phyloP scores from a whole-genome alignment of 352 stramenopile species.

The Achlya hypogyna region DNA sequence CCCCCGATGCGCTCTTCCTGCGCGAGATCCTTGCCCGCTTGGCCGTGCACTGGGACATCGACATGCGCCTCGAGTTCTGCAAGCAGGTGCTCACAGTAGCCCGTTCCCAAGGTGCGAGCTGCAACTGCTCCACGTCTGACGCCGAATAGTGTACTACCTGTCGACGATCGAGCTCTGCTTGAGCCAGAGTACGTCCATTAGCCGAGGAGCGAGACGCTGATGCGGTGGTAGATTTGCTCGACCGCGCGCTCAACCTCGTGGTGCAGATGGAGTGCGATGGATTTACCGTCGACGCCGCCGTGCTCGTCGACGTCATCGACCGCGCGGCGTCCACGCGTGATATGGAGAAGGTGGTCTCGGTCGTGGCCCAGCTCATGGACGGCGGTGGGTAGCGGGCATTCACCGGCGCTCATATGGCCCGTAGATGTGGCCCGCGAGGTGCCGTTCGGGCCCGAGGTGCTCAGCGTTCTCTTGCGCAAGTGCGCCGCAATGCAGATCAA shows the following conservation, averaged over 20 bases:
- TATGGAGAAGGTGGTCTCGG: slow-evolving; percentile 16
- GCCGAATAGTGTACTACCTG: neutral
- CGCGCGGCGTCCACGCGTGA: neutral
- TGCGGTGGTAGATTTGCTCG: neutral
- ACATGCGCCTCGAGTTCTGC: neutral
- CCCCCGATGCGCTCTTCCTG: neutral
- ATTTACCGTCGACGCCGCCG: neutral
- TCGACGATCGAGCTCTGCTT: neutral
- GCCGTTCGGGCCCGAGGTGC: neutral
- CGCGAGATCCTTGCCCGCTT: neutral
- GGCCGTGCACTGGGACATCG: neutral
- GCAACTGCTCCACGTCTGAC: neutral
- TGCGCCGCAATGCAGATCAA: neutral
- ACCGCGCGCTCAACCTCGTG: slow-evolving; percentile 13
- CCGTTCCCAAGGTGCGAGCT: neutral
- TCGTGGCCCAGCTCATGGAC: slow-evolving; percentile 8
- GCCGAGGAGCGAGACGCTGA: neutral
- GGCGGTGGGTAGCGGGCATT: neutral
- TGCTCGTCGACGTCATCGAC: slow-evolving; percentile 5
- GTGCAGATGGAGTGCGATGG: slow-evolving; percentile 21
- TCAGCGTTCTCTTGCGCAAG: neutral
- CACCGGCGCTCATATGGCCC: neutral
- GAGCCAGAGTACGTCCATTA: neutral
- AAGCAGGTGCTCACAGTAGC: neutral
- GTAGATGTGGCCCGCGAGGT: neutral